Evolutionary conservation across 1,139 yeast species (phyloP), one percentile per base, ranked within the genome.

Genomic region (Torulaspora globosa): DNA sequence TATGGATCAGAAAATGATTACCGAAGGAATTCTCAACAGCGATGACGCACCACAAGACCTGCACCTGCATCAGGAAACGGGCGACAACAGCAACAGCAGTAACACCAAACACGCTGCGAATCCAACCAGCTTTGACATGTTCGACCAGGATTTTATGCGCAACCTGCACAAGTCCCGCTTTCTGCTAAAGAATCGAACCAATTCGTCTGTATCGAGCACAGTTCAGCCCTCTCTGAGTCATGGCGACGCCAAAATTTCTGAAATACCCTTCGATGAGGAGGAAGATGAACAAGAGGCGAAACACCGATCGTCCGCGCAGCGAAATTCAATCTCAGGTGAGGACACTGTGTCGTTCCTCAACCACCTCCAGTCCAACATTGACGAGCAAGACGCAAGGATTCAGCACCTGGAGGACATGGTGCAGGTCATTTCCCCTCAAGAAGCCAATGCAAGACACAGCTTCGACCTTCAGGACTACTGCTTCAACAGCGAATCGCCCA

Each of bases 1-100:
- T 54, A 73, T 74, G 45, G 62, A 59, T 52, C 75, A 80, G 12
- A 79, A 79, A 58, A 69, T 69, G 55, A 57, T 71, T 46, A 70
- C 67, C 41, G 69, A 67, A 33, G 67, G 60, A 30, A 57, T 57
- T 19, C 53, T 55, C 1, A 57, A 56, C 34, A 58, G 43, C 38
- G 48, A 39, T 10, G 40, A 35, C 33, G 18, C 38, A 3, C n/a
- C 24, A 19, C 39, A 34, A 21, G 44, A 34, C 3, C 21, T 41
- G 10, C 38, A 41, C 8, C 12, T 18, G 4, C 34, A 34, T n/a
- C 23, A 19, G 16, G 39, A 41, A 12, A 9, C 27, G 4, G 18
- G 19, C 11, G 39, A 34, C 26, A 41, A 35, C 35, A 21, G 9
- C 24, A 28, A 12, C 34, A 26, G 9, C 24, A 28, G 8, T 29